Conservation (phyloP, 2,329 filamentous ascomycete genomes). For the Pseudocercospora fijiensis region DNA sequence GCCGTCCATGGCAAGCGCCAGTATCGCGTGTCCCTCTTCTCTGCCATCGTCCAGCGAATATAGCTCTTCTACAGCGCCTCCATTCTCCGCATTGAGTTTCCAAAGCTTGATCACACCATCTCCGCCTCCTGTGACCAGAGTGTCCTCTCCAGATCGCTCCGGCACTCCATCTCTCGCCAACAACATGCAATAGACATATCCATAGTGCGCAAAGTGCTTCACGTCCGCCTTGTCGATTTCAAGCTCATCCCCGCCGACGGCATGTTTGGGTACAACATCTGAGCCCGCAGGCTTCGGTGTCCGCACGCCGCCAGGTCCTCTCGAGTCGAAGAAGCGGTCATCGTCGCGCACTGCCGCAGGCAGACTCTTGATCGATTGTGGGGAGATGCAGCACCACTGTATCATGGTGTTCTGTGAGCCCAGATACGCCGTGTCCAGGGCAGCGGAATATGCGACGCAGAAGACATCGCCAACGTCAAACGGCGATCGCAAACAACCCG, state of each 20-base stretch:
- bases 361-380: constrained; percentile 39
- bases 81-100: constrained; percentile 63
- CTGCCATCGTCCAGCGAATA: constrained; percentile 62
- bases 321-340: constrained; percentile 91
- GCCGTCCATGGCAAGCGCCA: constrained; percentile 82
- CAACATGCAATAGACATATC: constrained; percentile 96
- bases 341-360: constrained; percentile 59
- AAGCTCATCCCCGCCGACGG: constrained; percentile 63
- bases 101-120: constrained; percentile 96
- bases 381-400: constrained; percentile 72
- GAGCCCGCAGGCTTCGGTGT: constrained; percentile 69
- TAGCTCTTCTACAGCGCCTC: constrained; percentile 67
- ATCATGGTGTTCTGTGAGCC: constrained; percentile 94
- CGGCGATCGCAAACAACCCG: constrained; percentile 88
- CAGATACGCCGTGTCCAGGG: constrained; percentile 79
- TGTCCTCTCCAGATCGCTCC: constrained; percentile 70
- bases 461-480: constrained; percentile 97
- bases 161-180: constrained; percentile 70
- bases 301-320: constrained; percentile 75
- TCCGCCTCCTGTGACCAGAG: constrained; percentile 85
- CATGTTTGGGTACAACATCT: constrained; percentile 49
- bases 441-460: constrained; percentile 82
- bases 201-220: constrained; percentile 86
- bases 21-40: constrained; percentile 59
- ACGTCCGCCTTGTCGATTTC: constrained; percentile 82